A percentile compares a stretch with the other conserved stretches of the same genome.
These are phyloP conservation scores for Colletotrichum lupini DNA, from an alignment of 2,329 filamentous ascomycete genomes.

Conservation along the genomic window DNA sequence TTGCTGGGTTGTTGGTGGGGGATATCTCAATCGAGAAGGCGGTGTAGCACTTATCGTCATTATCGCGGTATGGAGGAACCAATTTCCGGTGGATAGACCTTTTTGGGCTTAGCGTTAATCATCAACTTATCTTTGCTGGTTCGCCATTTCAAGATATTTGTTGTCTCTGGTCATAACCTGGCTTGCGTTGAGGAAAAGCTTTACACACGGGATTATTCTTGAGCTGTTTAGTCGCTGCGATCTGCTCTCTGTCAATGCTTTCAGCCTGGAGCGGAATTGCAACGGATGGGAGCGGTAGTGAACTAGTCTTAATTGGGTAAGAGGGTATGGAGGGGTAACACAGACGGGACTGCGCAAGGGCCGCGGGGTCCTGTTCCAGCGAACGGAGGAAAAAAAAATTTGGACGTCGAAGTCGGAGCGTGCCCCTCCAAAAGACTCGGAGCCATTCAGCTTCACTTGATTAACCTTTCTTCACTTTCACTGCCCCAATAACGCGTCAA, in stretches of 20 bases:
- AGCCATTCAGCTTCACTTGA: constrained; percentile 20
- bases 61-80: constrained; percentile 30
- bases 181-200: background rate
- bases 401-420: constrained; percentile 33
- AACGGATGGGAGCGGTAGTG: background rate
- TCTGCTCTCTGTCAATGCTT: background rate
- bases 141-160: background rate
- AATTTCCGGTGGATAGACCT: constrained; percentile 13
- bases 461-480: constrained; percentile 12
- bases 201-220: background rate
- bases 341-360: constrained; percentile 19
- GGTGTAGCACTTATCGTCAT: constrained; percentile 24
- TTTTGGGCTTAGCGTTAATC: background rate
- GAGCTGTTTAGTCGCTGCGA: background rate
- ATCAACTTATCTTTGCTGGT: background rate
- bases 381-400: constrained; percentile 24
- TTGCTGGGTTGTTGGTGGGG: constrained; percentile 18
- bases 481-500: background rate
- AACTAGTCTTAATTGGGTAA: constrained; percentile 18
- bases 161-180: background rate
- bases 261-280: background rate
- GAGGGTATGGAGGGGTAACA: constrained; percentile 29
- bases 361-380: constrained; percentile 30
- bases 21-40: constrained; percentile 11
- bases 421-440: constrained; percentile 33